phyloP scores from a whole-genome alignment of 768 basidiomycete genomes.

The Lyophyllum shimeji region DNA sequence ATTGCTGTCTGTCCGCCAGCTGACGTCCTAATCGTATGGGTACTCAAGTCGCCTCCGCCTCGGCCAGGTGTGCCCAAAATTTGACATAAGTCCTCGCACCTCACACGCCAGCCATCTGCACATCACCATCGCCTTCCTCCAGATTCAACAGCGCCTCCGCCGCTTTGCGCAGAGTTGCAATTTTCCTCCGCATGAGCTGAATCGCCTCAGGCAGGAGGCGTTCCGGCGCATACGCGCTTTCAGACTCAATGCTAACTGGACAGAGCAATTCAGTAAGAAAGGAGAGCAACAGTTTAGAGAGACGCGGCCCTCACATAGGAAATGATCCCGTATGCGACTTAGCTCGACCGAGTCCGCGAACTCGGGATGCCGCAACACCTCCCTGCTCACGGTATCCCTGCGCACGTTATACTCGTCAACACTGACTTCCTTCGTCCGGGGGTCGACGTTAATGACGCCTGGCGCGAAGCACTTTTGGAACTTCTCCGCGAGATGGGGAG shows the following conservation, averaged over 20 bases:
- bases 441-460: constrained; percentile 69
- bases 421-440: constrained; percentile 54
- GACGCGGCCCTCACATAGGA: constrained; percentile 70
- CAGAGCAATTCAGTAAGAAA: not conserved
- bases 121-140: constrained; percentile 38
- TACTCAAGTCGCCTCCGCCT: not conserved
- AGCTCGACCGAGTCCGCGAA: constrained; percentile 84
- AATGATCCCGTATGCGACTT: constrained; percentile 85
- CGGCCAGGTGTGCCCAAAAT: not conserved
- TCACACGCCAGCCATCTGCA: constrained; percentile 50
- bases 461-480: constrained; percentile 89
- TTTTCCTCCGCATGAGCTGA: constrained; percentile 79
- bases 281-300: not conserved
- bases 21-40: not conserved
- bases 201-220: constrained; percentile 80
- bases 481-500: constrained; percentile 71
- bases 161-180: constrained; percentile 55
- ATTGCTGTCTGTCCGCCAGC: not conserved
- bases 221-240: constrained; percentile 85
- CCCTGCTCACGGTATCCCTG: constrained; percentile 87
- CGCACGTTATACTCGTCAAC: constrained; percentile 68
- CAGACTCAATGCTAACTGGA: constrained; percentile 86
- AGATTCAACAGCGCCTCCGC: constrained; percentile 56
- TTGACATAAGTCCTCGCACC: not conserved
- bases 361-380: constrained; percentile 90